phyloP scores from a whole-genome alignment of 768 basidiomycete species.

The Russula sp. region DNA sequence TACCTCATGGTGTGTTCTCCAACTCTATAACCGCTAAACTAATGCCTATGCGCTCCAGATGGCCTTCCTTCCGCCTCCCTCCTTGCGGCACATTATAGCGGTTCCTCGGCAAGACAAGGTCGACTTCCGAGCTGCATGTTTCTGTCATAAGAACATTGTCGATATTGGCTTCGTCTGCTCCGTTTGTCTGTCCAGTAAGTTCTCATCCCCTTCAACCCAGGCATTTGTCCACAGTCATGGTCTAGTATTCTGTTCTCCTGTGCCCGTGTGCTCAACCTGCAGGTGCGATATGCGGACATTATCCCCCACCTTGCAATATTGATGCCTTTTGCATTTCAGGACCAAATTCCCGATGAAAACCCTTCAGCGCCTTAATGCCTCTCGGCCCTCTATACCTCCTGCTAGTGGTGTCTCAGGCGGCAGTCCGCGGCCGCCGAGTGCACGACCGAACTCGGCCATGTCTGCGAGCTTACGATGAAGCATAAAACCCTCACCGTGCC shows the following conservation, averaged over 20 bases:
- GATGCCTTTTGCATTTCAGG: constrained; percentile 33
- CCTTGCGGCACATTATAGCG: constrained; percentile 68
- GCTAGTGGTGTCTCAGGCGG: constrained; percentile 17
- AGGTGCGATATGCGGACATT: constrained; percentile 45
- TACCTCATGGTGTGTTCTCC: constrained; percentile 61
- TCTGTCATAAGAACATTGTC: constrained; percentile 96
- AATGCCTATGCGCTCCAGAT: constrained; percentile 45
- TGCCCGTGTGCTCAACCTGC: constrained; percentile 91
- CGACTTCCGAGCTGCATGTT: constrained; percentile 96
- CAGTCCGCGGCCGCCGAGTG: constrained; percentile 12
- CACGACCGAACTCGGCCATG: constrained; percentile 13
- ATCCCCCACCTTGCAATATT: background rate
- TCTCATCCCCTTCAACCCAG: background rate
- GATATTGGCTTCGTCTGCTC: constrained; percentile 98
- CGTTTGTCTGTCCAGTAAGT: constrained; percentile 93
- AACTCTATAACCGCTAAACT: background rate
- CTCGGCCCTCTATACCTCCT: constrained; percentile 26
- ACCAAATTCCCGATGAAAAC: constrained; percentile 96
- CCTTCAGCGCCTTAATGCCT: constrained; percentile 70
- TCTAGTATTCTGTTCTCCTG: constrained; percentile 87
- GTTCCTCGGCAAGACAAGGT: constrained; percentile 92
- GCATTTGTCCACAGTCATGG: background rate
- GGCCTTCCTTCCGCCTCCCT: constrained; percentile 66
- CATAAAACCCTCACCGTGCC: background rate
- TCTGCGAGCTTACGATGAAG: constrained; percentile 19